Evolutionary conservation across 306 rosid genomes (phyloP).

Genomic region (Cicer cuneatum): DNA sequence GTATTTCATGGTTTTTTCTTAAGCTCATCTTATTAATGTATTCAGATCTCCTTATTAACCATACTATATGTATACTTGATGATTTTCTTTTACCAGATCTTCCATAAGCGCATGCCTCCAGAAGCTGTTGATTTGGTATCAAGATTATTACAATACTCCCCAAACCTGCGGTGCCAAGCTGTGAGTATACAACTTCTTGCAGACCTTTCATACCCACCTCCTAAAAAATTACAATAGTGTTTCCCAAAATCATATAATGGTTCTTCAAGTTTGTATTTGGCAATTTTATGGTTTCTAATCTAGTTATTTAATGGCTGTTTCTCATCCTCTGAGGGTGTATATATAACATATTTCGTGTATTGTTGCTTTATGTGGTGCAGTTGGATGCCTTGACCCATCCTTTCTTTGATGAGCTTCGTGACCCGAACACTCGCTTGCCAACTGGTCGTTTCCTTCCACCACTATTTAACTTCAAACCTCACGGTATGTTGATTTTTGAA

Average conservation of each 20-base stretch:
- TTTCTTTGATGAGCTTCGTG: slow-evolving; percentile 96
- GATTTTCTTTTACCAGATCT: slow-evolving; percentile 59
- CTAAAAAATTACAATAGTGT: not conserved
- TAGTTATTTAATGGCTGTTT: slow-evolving; percentile 10
- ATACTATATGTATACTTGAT: slow-evolving; percentile 2
- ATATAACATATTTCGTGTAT: slow-evolving; percentile 1
- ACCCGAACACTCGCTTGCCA: slow-evolving; percentile 78
- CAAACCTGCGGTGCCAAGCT: slow-evolving; percentile 88
- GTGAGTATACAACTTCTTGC: slow-evolving; percentile 57
- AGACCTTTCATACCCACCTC: not conserved
- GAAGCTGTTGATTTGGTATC: slow-evolving; percentile 99
- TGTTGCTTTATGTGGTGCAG: slow-evolving; percentile 51
- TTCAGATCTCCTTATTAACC: slow-evolving; percentile 28
- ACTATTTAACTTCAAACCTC: slow-evolving; percentile 85
- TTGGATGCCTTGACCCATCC: slow-evolving; percentile 91
- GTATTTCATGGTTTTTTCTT: slow-evolving; percentile 10
- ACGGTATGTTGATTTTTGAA: slow-evolving; percentile 61
- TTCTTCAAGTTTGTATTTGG: slow-evolving; percentile 27
- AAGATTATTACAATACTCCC: slow-evolving; percentile 91
- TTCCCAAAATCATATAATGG: slow-evolving; percentile 3
- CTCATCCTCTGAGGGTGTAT: not conserved
- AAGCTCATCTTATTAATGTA: slow-evolving; percentile 10
- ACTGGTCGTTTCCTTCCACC: slow-evolving; percentile 98
- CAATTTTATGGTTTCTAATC: slow-evolving; percentile 22
- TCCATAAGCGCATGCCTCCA: slow-evolving; percentile 97